Base-by-base conservation (phyloP, 2,329 filamentous ascomycete species). In the Helotiales sp. region DNA sequence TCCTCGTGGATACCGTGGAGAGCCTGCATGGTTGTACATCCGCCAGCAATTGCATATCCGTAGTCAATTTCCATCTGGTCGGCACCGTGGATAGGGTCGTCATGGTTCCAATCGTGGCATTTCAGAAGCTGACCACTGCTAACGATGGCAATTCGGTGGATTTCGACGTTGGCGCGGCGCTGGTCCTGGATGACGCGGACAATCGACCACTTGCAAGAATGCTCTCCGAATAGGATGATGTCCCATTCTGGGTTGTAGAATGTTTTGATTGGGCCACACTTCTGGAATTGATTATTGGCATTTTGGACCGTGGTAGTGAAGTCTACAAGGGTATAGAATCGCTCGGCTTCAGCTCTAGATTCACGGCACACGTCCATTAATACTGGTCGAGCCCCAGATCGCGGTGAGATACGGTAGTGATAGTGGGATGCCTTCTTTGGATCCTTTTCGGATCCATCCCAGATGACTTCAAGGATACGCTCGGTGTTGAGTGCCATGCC, bases 1-100 rank as follows among this genome's bases (percentile, higher is more conserved):
- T 30, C 52, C 62, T 50, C 40, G n/a, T 59, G 26, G 6, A 47
- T 32, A 7, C 62, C 62, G 50, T 64, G 62, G 11, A 64, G 37
- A 49, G 62, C 62, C 20, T 58, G 52, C 62, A 64, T 58, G 8
- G 37, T 17, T 3, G 62, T 52, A 13, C 40, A 58, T 7, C 54
- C 52, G 2, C 62, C 62, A 37, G 52, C 40, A 22, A 63, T 63
- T 11, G 34, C 52, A 47, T 58, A 32, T n/a, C 52, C 62, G 17
- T 34, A 32, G 17, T 58, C 54, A 50, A 45, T 13, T 6, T 30
- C 40, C 15, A 22, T 17, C 15, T 28, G 34, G n/a, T 64, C 62
- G 32, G 52, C 37, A 28, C 37, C 40, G 50, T 49, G 20, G 8
- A 64, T 24, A 40, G 28, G 17, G 28, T 57, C 61, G 13, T 63